A percentile compares a stretch with the other conserved stretches of the same genome.
Evolutionary conservation across 1,284 basidiomycete genomes (phyloP).

Genomic region (Sporisorium sorghi): DNA sequence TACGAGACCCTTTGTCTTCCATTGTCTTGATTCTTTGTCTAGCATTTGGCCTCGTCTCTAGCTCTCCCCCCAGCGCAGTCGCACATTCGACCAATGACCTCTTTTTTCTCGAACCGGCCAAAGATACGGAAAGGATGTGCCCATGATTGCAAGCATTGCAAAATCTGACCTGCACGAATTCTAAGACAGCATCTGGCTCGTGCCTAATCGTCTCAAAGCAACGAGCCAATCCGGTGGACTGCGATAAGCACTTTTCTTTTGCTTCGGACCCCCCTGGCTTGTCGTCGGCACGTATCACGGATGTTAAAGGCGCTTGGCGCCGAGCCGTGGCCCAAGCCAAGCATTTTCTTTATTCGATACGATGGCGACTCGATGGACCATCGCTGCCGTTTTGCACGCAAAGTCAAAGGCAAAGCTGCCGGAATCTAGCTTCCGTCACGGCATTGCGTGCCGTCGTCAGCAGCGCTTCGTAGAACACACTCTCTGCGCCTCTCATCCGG

Average conservation of each 20-base stretch:
- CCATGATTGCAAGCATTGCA: neutral
- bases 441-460: neutral
- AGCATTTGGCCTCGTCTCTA: neutral
- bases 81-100: neutral
- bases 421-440: constrained; percentile 7
- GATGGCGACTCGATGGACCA: neutral
- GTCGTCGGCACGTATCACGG: neutral
- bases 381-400: neutral
- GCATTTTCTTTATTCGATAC: too few species aligned
- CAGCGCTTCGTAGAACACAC: neutral
- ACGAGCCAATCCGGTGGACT: neutral
- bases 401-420: neutral
- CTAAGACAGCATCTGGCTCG: constrained; percentile 1
- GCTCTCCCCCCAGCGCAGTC: neutral
- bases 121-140: neutral
- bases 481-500: neutral
- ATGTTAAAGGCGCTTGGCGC: constrained; percentile 1
- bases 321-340: neutral
- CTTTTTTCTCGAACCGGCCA: neutral
- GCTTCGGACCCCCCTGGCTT: neutral
- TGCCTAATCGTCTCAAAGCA: neutral
- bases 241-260: neutral
- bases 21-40: neutral
- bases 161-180: neutral
- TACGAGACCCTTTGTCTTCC: neutral